These are phyloP conservation scores for Paramecium sonneborni DNA, from an alignment of 73 alveolate species.

Conservation along the genomic window DNA sequence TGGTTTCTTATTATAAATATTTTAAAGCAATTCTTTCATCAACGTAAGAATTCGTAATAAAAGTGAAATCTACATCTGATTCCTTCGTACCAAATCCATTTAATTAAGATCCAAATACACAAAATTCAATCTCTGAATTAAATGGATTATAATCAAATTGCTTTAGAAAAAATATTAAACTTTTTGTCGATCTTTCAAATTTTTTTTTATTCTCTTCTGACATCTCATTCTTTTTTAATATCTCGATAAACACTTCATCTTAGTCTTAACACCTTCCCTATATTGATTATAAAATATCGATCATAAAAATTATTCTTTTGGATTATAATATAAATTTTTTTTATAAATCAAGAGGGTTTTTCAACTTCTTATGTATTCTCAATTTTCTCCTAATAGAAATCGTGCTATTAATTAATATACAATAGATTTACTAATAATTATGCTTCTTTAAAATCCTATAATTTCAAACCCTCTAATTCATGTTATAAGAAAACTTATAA, in stretches of 20 bases:
- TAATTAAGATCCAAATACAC: background rate
- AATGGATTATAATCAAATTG: background rate
- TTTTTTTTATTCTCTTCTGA: background rate
- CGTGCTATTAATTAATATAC: background rate
- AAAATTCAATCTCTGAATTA: background rate
- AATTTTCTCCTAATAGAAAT: background rate
- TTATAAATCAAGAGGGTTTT: background rate
- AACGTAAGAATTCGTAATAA: background rate
- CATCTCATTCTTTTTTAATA: too few species aligned
- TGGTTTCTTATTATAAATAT: background rate
- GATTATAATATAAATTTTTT: too few species aligned
- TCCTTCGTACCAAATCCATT: background rate
- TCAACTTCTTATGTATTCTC: background rate
- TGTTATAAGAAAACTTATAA: background rate
- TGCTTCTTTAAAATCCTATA: conserved; percentile 25
- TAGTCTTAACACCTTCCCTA: too few species aligned
- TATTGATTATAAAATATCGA: too few species aligned
- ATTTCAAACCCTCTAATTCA: background rate
- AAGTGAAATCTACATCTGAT: conserved; percentile 6
- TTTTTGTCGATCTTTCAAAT: background rate
- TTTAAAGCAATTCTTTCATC: background rate
- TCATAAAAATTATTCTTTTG: too few species aligned
- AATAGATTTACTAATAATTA: background rate
- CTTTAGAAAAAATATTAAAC: background rate
- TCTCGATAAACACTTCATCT: too few species aligned